Evolutionary conservation across 495 filamentous ascomycete species (phyloP).

Genomic region (Immersiella caudata): DNA sequence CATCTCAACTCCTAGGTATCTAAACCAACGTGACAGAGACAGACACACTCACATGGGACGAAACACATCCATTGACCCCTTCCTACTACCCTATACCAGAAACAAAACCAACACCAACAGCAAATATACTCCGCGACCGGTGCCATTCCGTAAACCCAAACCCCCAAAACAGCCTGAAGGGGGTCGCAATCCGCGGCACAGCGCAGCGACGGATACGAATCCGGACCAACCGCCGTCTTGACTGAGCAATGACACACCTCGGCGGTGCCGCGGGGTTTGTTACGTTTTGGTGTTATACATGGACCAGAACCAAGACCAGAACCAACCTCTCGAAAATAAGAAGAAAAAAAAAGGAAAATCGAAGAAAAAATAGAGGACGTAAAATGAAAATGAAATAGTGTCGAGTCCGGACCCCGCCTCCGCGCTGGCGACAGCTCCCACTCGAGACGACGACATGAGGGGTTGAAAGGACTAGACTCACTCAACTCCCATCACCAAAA

Average conservation of each 20-base stretch:
- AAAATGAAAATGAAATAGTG: too few species aligned
- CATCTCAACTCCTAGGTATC: not conserved
- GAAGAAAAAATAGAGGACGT: not conserved
- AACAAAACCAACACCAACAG: not conserved
- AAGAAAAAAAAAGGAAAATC: not conserved
- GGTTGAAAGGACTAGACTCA: not conserved
- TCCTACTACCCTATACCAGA: not conserved
- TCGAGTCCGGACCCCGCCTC: not conserved
- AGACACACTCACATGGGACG: not conserved
- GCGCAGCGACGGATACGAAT: not conserved
- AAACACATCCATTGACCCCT: not conserved
- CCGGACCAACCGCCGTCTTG: not conserved
- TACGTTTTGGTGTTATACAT: not conserved
- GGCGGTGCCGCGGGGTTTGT: not conserved
- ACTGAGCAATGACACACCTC: not conserved
- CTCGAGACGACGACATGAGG: not conserved
- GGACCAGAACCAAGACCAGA: not conserved
- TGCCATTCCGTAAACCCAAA: not conserved
- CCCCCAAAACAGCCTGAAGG: not conserved
- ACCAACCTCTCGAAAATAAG: not conserved
- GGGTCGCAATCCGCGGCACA: not conserved
- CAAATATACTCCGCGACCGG: not conserved
- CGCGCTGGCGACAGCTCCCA: not conserved
- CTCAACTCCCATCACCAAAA: not conserved
- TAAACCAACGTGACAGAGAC: not conserved